These are phyloP conservation scores for Leptographium galeiforme DNA, from an alignment of 2,329 filamentous ascomycete species.

Conservation along the genomic window DNA sequence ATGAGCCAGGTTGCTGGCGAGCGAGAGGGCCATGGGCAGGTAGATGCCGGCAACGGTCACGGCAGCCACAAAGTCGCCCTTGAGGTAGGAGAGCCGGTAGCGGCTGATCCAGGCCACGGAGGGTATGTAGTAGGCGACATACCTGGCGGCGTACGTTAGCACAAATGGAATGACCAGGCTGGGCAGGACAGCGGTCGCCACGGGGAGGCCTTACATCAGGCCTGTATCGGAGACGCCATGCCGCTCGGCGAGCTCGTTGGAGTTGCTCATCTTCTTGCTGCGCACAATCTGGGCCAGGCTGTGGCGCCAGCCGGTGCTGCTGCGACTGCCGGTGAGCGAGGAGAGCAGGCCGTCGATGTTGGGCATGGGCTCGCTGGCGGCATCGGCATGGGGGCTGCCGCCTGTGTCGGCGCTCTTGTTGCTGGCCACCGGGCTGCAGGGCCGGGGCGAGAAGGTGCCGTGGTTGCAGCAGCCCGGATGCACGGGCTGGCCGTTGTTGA, in stretches of 20 bases:
- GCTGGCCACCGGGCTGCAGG: conserved; percentile 32
- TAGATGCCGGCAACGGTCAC: conserved; percentile 98
- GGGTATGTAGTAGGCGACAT: conserved; percentile 85
- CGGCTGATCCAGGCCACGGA: conserved; percentile 82
- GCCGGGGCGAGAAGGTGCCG: conserved; percentile 62
- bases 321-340: conserved; percentile 24
- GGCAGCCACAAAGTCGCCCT: conserved; percentile 77
- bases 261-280: conserved; percentile 56
- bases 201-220: conserved; percentile 48
- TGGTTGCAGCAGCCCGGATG: conserved; percentile 48
- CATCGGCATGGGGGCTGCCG: conserved; percentile 15
- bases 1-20: conserved; percentile 84
- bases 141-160: conserved; percentile 35
- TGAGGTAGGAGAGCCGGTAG: conserved; percentile 69
- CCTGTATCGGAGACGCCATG: conserved; percentile 62
- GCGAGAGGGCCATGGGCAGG: conserved; percentile 89
- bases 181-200: background rate
- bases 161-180: too few relatives aligned
- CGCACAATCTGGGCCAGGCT: conserved; percentile 20
- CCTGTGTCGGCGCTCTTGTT: conserved; percentile 18
- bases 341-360: conserved; percentile 26
- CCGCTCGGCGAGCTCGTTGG: conserved; percentile 54
- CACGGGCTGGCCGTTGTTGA: conserved; percentile 21
- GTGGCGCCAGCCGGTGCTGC: conserved; percentile 31
- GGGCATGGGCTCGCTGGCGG: conserved; percentile 16